Evolutionary conservation across 805 yeast species (phyloP).

Genomic region (Zygotorulaspora chibaensis): DNA sequence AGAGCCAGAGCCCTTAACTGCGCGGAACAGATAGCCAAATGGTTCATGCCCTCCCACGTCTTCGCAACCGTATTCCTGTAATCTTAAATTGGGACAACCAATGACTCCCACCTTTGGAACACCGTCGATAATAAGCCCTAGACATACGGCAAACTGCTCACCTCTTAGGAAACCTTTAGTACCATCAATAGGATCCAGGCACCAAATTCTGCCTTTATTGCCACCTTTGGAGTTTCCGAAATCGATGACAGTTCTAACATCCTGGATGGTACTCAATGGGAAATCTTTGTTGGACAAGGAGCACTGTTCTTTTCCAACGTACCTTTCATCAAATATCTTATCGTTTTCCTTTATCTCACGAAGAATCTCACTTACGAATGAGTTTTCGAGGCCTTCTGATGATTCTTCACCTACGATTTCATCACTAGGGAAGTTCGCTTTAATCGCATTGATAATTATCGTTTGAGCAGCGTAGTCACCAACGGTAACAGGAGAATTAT

Average conservation of each 20-base stretch:
- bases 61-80: conserved; percentile 35
- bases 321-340: conserved; percentile 35
- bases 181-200: conserved; percentile 97
- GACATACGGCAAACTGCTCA: conserved; percentile 94
- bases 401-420: conserved; percentile 94
- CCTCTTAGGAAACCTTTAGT: conserved; percentile 95
- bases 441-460: conserved; percentile 77
- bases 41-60: conserved; percentile 34
- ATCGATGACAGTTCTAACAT: conserved; percentile 65
- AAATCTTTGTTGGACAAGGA: conserved; percentile 17
- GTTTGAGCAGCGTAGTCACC: conserved; percentile 98
- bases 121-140: conserved; percentile 84
- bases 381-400: conserved; percentile 58
- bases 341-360: conserved; percentile 55
- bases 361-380: conserved; percentile 49
- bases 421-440: conserved; percentile 75
- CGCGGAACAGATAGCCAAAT: conserved; percentile 35
- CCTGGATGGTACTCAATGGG: conserved; percentile 42
- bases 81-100: conserved; percentile 86
- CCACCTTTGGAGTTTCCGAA: conserved; percentile 82
- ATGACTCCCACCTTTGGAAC: conserved; percentile 84
- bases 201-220: conserved; percentile 81
- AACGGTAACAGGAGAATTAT: conserved; percentile 90
- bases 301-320: conserved; percentile 22
- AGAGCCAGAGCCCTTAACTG: conserved; percentile 35